These are phyloP conservation scores for Phylloporus scabripes DNA, from an alignment of 768 basidiomycete species.

Conservation along the genomic window DNA sequence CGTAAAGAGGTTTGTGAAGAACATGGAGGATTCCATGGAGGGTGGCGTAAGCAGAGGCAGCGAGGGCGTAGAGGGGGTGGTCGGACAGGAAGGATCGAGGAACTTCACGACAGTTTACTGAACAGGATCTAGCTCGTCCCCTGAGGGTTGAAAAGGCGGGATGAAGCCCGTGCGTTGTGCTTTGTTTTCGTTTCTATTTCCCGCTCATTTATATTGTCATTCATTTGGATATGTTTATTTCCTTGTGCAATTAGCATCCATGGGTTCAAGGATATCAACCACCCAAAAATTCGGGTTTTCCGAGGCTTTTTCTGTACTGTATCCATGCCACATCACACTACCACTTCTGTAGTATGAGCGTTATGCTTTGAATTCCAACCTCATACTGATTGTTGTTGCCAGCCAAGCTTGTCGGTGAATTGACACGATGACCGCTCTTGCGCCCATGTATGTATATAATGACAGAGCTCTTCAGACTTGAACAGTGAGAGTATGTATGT, in stretches of 20 bases:
- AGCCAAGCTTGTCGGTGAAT: too few species aligned
- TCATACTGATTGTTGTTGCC: too few species aligned
- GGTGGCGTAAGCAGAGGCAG: slow-evolving; percentile 5
- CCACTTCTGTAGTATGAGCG: slow-evolving; percentile 5
- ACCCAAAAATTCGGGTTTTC: slow-evolving; percentile 6
- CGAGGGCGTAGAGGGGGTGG: slow-evolving; percentile 36
- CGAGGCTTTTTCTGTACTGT: slow-evolving; percentile 6
- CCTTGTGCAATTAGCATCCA: slow-evolving; percentile 8
- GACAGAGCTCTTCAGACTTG: too few species aligned
- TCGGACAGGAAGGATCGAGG: slow-evolving; percentile 46
- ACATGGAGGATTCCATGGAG: slow-evolving; percentile 15
- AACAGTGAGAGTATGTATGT: too few species aligned
- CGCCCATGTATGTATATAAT: too few species aligned
- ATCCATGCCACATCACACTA: slow-evolving; percentile 8
- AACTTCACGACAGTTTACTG: slow-evolving; percentile 56
- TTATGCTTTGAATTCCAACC: neutral
- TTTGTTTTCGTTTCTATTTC: neutral
- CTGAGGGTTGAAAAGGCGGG: slow-evolving; percentile 1
- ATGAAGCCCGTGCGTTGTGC: neutral
- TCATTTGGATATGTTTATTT: slow-evolving; percentile 7
- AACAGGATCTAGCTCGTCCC: slow-evolving; percentile 1
- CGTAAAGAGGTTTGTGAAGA: slow-evolving; percentile 59
- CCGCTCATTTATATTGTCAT: slow-evolving; percentile 3
- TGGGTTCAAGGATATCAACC: slow-evolving; percentile 6
- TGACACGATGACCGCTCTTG: too few species aligned